A percentile compares a stretch with the other conserved stretches of the same genome.
These are phyloP conservation scores for Spathaspora gorwiae DNA, from an alignment of 805 yeast genomes.

Conservation along the genomic window DNA sequence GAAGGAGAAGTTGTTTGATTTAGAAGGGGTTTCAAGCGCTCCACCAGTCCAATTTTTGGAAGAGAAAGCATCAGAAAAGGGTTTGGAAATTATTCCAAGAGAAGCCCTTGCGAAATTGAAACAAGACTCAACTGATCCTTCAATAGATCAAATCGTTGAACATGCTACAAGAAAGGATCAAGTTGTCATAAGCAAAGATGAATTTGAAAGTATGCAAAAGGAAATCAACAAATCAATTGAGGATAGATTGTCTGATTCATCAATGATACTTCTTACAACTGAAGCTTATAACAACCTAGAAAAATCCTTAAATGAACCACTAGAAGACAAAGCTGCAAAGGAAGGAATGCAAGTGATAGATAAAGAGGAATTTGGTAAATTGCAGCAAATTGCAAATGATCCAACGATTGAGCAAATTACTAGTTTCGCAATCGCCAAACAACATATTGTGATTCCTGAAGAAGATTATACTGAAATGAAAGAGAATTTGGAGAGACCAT, in stretches of 20 bases:
- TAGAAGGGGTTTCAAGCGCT: not conserved
- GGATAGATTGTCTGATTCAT: conserved; percentile 3
- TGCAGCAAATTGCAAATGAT: conserved; percentile 1
- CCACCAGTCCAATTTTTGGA: conserved; percentile 6
- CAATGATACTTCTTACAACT: conserved; percentile 3
- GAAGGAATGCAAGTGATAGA: not conserved
- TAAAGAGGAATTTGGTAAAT: not conserved
- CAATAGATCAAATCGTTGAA: not conserved
- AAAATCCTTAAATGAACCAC: not conserved
- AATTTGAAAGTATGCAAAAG: not conserved
- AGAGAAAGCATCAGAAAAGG: conserved; percentile 1
- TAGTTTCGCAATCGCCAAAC: conserved; percentile 5
- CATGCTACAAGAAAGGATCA: conserved; percentile 3
- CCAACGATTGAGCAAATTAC: conserved; percentile 7
- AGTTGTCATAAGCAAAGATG: not conserved
- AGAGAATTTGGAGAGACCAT: conserved; percentile 4
- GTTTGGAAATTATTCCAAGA: conserved; percentile 2
- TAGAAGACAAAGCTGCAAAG: not conserved
- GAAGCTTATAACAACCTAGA: conserved; percentile 8
- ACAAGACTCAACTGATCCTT: conserved; percentile 1
- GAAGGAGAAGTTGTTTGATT: not conserved
- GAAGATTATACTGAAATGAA: conserved; percentile 9
- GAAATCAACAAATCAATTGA: conserved; percentile 7
- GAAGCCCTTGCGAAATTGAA: conserved; percentile 7
- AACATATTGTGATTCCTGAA: conserved; percentile 9